Base-by-base conservation (phyloP, 306 rosid species). In the Mimosa pudica region DNA sequence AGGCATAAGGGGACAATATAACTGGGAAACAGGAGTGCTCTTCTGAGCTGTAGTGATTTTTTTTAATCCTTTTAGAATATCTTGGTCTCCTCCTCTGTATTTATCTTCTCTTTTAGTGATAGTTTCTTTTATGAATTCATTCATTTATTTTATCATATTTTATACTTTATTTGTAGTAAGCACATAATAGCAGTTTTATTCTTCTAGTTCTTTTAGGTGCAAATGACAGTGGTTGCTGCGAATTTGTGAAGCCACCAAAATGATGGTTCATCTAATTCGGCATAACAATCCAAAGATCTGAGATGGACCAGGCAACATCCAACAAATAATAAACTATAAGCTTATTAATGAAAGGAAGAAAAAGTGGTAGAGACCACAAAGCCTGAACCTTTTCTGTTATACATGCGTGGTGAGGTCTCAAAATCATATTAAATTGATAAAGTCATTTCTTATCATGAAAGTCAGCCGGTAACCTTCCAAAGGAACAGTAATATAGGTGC, bases 381-480 rank as follows among this genome's bases (percentile, higher is more conserved):
- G 55, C 61, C n/a, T 74, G 67, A 82, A 71, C 55, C 58, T 72
- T 79, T 84, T 84, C 76, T 72, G 83, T 66, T 85, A 84, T 76
- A 74, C 77, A 10, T 84, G 83, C 83, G 82, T 85, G 93, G 94
- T 90, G 80, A 90, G 90, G 89, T 84, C 87, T 90, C 91, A 44
- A 83, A 87, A 89, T 91, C 93, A 85, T 78, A 3, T 78, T 79
- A 57, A 47, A 73, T 44, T 89, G 81, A 89, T 83, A 67, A 85
- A 86, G 89, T 70, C 82, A 74, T 85, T 91, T 72, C 91, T 88
- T 89, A 84, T 82, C 87, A 85, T 83, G 85, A 81, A 89, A 83
- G 91, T 89, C 74, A 81, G 77, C 74, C 60, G 9, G 87, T 63
- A 78, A 71, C 42, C 74, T 84, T 84, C 74, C 80, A 33, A 79